Conservation (phyloP, 129 eudicot genomes). For the Kitagawia praeruptora region DNA sequence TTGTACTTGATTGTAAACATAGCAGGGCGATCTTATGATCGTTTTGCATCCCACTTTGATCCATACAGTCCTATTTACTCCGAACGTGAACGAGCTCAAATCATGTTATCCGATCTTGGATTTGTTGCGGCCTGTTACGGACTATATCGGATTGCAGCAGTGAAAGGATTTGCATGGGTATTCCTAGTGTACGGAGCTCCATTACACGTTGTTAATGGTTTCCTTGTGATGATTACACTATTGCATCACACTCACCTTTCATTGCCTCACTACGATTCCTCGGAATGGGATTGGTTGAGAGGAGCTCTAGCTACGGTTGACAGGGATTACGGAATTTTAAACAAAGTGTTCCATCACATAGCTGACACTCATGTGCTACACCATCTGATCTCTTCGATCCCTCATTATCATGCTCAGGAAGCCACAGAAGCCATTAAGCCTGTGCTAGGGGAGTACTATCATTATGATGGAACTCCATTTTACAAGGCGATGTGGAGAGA, state of each 20-base stretch:
- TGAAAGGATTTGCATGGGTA: constrained; percentile 3
- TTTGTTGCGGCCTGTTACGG: background rate
- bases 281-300: constrained; percentile 2
- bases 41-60: constrained; percentile 4
- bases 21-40: background rate
- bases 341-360: constrained; percentile 4
- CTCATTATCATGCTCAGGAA: constrained; percentile 4
- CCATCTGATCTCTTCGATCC: background rate
- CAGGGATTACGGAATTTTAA: background rate
- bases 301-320: background rate
- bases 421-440: constrained; percentile 2
- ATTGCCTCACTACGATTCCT: background rate
- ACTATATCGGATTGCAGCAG: background rate
- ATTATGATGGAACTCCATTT: background rate
- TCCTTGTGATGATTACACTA: background rate
- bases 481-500: constrained; percentile 8
- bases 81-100: background rate
- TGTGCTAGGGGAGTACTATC: background rate
- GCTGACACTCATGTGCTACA: background rate
- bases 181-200: constrained; percentile 2
- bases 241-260: background rate
- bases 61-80: constrained; percentile 2
- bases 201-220: background rate
- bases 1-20: constrained; percentile 1
- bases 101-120: background rate